These are phyloP conservation scores for Trichoderma simmonsii DNA, from an alignment of 2,329 filamentous ascomycete genomes.

Conservation along the genomic window DNA sequence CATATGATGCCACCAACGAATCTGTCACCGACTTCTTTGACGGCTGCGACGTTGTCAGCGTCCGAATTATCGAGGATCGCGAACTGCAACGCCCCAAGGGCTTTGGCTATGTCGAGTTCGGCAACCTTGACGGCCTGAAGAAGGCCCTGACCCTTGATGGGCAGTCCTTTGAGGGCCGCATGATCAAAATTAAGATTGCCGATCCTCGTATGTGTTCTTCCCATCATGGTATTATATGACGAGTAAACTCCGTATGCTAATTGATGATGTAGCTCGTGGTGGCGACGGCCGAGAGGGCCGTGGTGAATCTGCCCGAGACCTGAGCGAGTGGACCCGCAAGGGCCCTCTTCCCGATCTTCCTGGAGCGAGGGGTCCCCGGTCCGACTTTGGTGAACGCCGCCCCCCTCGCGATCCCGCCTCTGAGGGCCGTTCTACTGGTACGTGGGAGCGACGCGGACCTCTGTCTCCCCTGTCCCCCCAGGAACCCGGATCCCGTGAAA, in stretches of 20 bases:
- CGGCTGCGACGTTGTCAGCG: conserved; percentile 80
- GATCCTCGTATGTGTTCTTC: conserved; percentile 76
- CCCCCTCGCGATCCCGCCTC: conserved; percentile 60
- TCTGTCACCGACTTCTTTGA: conserved; percentile 83
- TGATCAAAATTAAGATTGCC: conserved; percentile 90
- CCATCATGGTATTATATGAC: neutral
- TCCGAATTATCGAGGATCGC: conserved; percentile 96
- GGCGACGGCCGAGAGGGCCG: conserved; percentile 53
- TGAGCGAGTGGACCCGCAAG: conserved; percentile 89
- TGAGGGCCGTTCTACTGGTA: conserved; percentile 65
- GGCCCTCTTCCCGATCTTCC: conserved; percentile 79
- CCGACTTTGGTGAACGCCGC: conserved; percentile 60
- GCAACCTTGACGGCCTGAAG: conserved; percentile 81
- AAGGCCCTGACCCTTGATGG: conserved; percentile 83
- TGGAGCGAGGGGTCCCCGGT: conserved; percentile 45
- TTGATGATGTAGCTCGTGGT: conserved; percentile 67
- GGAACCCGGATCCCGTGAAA: conserved; percentile 55
- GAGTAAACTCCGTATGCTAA: neutral
- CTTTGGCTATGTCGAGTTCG: conserved; percentile 97
- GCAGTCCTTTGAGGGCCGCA: conserved; percentile 78
- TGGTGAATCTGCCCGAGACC: conserved; percentile 67
- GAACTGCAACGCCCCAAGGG: conserved; percentile 92
- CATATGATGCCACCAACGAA: conserved; percentile 84
- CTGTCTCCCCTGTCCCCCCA: conserved; percentile 65
- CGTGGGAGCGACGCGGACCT: conserved; percentile 94